Evolutionary conservation across 2,329 filamentous ascomycete genomes (phyloP).

Genomic region (Cladosporium sp.): DNA sequence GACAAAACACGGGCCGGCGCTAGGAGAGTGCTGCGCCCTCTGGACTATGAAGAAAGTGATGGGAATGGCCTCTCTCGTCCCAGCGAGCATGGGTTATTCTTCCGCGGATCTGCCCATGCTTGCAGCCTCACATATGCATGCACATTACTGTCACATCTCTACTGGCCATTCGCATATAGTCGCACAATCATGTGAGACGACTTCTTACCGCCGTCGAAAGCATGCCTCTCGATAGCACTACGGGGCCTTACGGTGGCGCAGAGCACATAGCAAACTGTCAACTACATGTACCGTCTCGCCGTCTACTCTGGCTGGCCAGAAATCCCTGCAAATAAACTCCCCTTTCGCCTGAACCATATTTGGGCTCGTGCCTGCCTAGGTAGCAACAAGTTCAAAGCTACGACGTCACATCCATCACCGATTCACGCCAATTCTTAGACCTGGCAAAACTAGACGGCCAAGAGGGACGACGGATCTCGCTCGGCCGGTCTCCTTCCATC

Average conservation of each 20-base stretch:
- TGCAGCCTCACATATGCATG: neutral
- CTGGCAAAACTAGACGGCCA: no score
- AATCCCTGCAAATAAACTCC: slow-evolving; percentile 9
- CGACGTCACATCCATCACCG: neutral
- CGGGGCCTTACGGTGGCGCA: neutral
- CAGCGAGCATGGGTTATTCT: no score
- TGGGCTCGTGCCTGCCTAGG: neutral
- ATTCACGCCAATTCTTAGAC: neutral
- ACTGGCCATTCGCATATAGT: neutral
- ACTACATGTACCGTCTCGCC: neutral
- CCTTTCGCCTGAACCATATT: neutral
- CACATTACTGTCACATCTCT: neutral
- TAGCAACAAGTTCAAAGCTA: neutral
- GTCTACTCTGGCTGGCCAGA: neutral
- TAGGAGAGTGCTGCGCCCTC: slow-evolving; percentile 4
- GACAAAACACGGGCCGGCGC: slow-evolving; percentile 1
- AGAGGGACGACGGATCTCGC: no score
- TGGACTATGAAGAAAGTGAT: slow-evolving; percentile 1
- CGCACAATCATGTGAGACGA: no score
- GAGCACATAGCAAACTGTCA: neutral
- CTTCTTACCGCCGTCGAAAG: neutral
- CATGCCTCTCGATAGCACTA: neutral
- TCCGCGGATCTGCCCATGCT: no score
- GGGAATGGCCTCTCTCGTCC: neutral
- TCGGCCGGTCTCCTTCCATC: no score